Percentiles rank a stretch among this genome's conserved stretches.
These are phyloP conservation scores for Cyathus striatus DNA, from an alignment of 768 basidiomycete species.

Conservation along the genomic window DNA sequence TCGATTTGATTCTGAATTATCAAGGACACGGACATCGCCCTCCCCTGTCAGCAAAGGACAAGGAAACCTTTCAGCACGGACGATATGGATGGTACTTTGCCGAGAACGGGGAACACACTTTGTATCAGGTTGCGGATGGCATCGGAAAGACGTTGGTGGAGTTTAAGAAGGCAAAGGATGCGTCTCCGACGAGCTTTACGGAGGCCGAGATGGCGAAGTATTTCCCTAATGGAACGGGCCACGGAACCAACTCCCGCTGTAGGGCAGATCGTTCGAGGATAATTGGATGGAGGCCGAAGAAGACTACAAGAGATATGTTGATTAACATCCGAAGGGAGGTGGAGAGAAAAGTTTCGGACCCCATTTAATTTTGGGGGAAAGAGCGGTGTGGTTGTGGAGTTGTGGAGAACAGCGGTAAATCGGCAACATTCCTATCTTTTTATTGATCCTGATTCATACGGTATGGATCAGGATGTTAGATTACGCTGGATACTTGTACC, in stretches of 20 bases:
- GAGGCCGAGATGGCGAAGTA: constrained; percentile 34
- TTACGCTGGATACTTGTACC: too few species aligned
- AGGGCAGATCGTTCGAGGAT: constrained; percentile 32
- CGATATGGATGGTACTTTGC: constrained; percentile 44
- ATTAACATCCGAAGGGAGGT: constrained; percentile 42
- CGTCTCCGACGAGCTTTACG: constrained; percentile 40
- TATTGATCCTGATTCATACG: too few species aligned
- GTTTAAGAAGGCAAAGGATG: constrained; percentile 25
- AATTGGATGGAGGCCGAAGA: constrained; percentile 50
- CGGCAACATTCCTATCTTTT: too few species aligned
- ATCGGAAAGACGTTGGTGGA: constrained; percentile 28
- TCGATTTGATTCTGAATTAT: constrained; percentile 24
- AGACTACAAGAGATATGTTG: constrained; percentile 44
- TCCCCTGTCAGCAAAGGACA: constrained; percentile 9
- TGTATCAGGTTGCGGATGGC: constrained; percentile 28
- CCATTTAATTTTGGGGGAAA: not conserved
- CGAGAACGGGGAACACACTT: constrained; percentile 40
- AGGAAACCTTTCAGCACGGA: constrained; percentile 32
- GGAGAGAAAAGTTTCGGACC: constrained; percentile 2
- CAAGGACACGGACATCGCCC: constrained; percentile 1
- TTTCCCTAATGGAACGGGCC: constrained; percentile 25
- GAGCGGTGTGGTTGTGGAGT: not conserved
- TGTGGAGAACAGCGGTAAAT: too few species aligned
- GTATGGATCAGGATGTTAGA: too few species aligned
- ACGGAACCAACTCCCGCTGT: constrained; percentile 40